Conservation (phyloP, 2,329 filamentous ascomycete species). For the Ceratocystis cubensis region DNA sequence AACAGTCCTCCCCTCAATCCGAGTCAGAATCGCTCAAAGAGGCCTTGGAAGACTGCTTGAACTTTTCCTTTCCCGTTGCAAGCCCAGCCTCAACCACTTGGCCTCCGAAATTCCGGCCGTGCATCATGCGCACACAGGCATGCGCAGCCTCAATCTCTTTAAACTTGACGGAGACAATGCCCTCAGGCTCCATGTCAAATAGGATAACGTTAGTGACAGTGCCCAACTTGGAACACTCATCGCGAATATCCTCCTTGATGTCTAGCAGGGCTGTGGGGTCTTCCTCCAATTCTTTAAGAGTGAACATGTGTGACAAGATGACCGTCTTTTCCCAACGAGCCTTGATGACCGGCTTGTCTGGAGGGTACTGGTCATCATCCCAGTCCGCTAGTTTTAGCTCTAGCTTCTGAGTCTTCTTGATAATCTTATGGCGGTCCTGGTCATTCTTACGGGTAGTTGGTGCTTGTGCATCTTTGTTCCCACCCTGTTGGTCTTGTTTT, state of each 20-base stretch:
- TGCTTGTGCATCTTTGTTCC: constrained; percentile 23
- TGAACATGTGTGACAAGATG: constrained; percentile 89
- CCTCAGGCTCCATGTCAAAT: constrained; percentile 74
- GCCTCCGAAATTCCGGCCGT: constrained; percentile 68
- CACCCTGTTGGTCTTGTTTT: constrained; percentile 32
- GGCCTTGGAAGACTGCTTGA: constrained; percentile 51
- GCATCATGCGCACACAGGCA: constrained; percentile 61
- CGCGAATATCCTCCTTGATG: constrained; percentile 86
- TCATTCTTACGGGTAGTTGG: constrained; percentile 37
- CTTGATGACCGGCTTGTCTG: constrained; percentile 35
- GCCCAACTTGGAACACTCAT: constrained; percentile 78
- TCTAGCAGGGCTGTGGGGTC: constrained; percentile 73
- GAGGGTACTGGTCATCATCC: constrained; percentile 63
- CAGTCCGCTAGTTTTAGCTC: constrained; percentile 88
- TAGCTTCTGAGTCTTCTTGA: constrained; percentile 80
- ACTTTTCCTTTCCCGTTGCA: constrained; percentile 58
- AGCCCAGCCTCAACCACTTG: constrained; percentile 59
- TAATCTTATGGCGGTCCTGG: constrained; percentile 76
- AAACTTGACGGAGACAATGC: constrained; percentile 78
- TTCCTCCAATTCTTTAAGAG: constrained; percentile 68
- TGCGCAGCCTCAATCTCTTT: constrained; percentile 55
- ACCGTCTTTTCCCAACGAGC: constrained; percentile 64
- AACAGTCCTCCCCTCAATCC: constrained; percentile 3
- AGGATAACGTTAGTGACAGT: constrained; percentile 82
- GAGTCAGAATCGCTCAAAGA: constrained; percentile 15